Evolutionary conservation across 306 rosid genomes (phyloP).

Genomic region (Cyclanthera cordifolia): DNA sequence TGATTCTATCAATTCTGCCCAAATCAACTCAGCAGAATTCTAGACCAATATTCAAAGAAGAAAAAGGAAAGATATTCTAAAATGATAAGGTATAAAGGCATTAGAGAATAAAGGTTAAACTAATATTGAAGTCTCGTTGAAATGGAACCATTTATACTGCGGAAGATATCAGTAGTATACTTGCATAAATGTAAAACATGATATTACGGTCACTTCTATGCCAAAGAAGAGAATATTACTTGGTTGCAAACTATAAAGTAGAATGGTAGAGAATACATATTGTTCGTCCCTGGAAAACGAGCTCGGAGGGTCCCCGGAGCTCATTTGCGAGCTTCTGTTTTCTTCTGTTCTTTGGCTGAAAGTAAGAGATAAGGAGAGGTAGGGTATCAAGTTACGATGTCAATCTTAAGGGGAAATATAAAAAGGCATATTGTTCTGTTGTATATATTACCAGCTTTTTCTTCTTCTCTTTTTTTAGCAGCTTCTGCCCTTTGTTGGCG

Average conservation of each 20-base stretch:
- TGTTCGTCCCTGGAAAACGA: conserved; percentile 19
- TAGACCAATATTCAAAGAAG: neutral
- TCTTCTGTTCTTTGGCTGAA: conserved; percentile 77
- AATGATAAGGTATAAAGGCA: conserved; percentile 12
- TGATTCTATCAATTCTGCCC: neutral
- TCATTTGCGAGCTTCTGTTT: conserved; percentile 62
- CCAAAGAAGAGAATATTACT: conserved; percentile 6
- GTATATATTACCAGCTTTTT: conserved; percentile 52
- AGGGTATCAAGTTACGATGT: neutral
- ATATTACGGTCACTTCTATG: conserved; percentile 11
- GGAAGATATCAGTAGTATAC: conserved; percentile 1
- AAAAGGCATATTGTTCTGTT: neutral
- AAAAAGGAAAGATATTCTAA: neutral
- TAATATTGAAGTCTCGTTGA: neutral
- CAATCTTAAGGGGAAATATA: neutral
- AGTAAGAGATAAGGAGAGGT: neutral
- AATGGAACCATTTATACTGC: conserved; percentile 1
- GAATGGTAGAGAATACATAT: conserved; percentile 17
- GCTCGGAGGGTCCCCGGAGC: conserved; percentile 9
- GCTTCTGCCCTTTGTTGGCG: conserved; percentile 87
- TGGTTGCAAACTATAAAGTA: conserved; percentile 7
- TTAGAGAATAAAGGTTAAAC: conserved; percentile 11
- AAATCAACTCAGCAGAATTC: neutral
- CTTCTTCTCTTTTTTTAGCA: conserved; percentile 78
- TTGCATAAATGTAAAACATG: neutral